These are phyloP conservation scores for Tuber indicum DNA, from an alignment of 495 filamentous ascomycete genomes.

Conservation along the genomic window DNA sequence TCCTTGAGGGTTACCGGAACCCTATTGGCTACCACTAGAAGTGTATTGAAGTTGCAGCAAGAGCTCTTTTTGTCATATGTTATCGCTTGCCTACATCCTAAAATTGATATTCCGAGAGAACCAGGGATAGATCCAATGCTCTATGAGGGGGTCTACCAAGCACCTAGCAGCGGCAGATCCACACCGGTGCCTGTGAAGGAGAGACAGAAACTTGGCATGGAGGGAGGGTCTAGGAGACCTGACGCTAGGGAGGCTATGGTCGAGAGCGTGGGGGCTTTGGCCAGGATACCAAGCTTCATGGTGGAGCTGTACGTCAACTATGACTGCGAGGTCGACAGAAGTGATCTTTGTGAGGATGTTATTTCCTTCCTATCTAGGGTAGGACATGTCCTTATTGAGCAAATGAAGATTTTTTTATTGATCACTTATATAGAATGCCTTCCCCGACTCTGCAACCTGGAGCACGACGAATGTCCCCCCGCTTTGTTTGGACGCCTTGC, in stretches of 20 bases:
- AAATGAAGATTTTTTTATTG: constrained; percentile 14
- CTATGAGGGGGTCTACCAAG: constrained; percentile 88
- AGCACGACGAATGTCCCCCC: constrained; percentile 98
- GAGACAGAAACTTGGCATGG: constrained; percentile 83
- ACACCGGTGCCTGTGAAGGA: constrained; percentile 94
- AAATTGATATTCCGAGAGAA: constrained; percentile 84
- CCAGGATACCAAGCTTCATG: constrained; percentile 88
- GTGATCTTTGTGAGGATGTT: constrained; percentile 91
- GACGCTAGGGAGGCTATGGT: constrained; percentile 98
- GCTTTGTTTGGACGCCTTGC: constrained; percentile 81
- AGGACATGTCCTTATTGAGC: constrained; percentile 3
- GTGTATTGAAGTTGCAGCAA: constrained; percentile 93
- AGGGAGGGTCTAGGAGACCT: constrained; percentile 84
- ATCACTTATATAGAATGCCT: constrained; percentile 56
- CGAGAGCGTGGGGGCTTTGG: constrained; percentile 84
- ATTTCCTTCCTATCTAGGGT: constrained; percentile 76
- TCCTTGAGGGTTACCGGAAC: constrained; percentile 89
- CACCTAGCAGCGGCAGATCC: constrained; percentile 75
- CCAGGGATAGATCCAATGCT: constrained; percentile 82
- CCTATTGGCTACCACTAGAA: constrained; percentile 78
- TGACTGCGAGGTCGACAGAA: constrained; percentile 88
- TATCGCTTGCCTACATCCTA: constrained; percentile 85
- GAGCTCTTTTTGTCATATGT: constrained; percentile 94
- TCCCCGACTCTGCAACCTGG: constrained; percentile 97
- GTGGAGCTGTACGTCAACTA: constrained; percentile 96